These are phyloP conservation scores for Handroanthus guayacan DNA, from an alignment of 257 asterid genomes.

Conservation along the genomic window DNA sequence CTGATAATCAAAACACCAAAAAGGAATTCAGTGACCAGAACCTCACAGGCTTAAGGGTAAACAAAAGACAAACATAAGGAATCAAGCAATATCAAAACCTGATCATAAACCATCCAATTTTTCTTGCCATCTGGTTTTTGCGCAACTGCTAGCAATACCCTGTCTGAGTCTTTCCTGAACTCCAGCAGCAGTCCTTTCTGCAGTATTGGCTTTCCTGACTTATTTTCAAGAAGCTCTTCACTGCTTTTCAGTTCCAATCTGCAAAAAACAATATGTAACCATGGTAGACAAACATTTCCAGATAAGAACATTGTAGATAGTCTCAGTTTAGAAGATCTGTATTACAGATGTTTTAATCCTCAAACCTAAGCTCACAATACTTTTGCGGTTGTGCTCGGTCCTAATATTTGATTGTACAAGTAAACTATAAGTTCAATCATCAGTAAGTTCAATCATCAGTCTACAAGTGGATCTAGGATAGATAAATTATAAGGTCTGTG, in stretches of 20 bases:
- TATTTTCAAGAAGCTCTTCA: slow-evolving; percentile 62
- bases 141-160: slow-evolving; percentile 82
- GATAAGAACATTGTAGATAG: slow-evolving; percentile 1
- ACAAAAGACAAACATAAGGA: slow-evolving; percentile 32
- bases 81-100: slow-evolving; percentile 63
- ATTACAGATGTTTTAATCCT: neutral
- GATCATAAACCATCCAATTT: slow-evolving; percentile 96
- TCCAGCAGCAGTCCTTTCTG: slow-evolving; percentile 84
- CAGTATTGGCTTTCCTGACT: slow-evolving; percentile 59
- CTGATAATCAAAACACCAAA: slow-evolving; percentile 51
- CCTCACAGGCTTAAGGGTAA: slow-evolving; percentile 29
- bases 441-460: slow-evolving; percentile 1
- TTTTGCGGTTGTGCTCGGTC: slow-evolving; percentile 3
- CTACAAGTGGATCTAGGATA: slow-evolving; percentile 12
- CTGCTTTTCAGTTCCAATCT: slow-evolving; percentile 70
- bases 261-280: slow-evolving; percentile 37
- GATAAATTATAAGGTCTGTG: neutral
- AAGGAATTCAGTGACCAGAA: slow-evolving; percentile 35
- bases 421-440: neutral
- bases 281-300: neutral
- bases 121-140: slow-evolving; percentile 96
- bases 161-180: slow-evolving; percentile 90
- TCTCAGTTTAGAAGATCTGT: slow-evolving; percentile 8
- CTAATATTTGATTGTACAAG: slow-evolving; percentile 5
- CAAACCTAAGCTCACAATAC: slow-evolving; percentile 5